Evolutionary conservation across 1,284 basidiomycete species (phyloP).

Genomic region (Coriolopsis trogii): DNA sequence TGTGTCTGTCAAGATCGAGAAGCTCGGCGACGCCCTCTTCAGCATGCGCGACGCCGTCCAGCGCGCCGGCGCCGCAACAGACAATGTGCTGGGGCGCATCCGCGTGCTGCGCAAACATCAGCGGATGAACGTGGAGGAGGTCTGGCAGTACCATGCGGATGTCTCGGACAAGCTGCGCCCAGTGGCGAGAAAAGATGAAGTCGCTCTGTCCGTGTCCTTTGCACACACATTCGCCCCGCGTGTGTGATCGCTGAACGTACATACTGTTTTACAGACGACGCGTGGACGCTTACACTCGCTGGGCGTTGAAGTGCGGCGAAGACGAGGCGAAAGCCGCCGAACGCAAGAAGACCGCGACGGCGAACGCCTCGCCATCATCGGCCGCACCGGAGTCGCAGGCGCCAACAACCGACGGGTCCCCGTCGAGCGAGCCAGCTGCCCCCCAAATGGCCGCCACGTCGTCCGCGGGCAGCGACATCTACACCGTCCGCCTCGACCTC

Average conservation of each 20-base stretch:
- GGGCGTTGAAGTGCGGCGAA: conserved; percentile 3
- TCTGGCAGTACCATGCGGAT: conserved; percentile 8
- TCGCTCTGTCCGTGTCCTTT: not conserved
- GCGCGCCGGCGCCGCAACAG: conserved; percentile 3
- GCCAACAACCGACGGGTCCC: not conserved
- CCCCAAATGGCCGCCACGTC: too few species aligned
- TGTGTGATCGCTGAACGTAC: too few species aligned
- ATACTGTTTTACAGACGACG: not conserved
- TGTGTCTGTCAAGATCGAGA: conserved; percentile 12
- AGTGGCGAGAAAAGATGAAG: not conserved
- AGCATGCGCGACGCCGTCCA: conserved; percentile 9
- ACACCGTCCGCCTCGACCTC: conserved; percentile 14
- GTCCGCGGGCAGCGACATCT: too few species aligned
- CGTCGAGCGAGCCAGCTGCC: too few species aligned
- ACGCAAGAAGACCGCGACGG: not conserved
- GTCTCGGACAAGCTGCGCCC: not conserved
- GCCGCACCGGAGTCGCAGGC: not conserved
- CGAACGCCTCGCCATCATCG: not conserved
- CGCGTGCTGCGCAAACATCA: conserved; percentile 2
- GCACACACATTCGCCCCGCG: not conserved
- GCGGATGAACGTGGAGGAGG: not conserved
- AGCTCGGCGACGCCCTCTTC: conserved; percentile 10
- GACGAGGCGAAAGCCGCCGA: not conserved
- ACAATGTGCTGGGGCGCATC: conserved; percentile 2
- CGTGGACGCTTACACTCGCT: conserved; percentile 1